phyloP scores from a whole-genome alignment of 495 filamentous ascomycete species.

The Cetradonia linearis region DNA sequence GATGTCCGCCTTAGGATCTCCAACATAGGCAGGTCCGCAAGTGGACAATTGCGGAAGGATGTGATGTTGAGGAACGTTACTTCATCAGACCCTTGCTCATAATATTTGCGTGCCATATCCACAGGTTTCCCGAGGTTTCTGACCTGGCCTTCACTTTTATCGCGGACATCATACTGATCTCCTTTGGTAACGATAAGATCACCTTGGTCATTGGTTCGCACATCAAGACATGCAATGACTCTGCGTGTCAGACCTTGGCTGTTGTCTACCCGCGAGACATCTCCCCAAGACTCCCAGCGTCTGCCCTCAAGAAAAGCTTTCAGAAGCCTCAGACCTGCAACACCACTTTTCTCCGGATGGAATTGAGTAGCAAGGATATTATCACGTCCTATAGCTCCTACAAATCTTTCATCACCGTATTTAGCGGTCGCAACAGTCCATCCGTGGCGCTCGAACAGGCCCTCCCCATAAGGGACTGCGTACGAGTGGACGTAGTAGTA shows the following conservation, averaged over 20 bases:
- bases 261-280: constrained; percentile 17
- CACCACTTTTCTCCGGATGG: constrained; percentile 93
- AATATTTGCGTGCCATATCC: constrained; percentile 86
- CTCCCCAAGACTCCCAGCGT: constrained; percentile 33
- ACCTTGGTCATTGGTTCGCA: constrained; percentile 89
- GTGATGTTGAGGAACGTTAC: constrained; percentile 98
- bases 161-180: constrained; percentile 99
- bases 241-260: constrained; percentile 69
- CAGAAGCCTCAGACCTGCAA: constrained; percentile 72
- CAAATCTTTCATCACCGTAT: constrained; percentile 84
- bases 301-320: constrained; percentile 73
- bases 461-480: constrained; percentile 64
- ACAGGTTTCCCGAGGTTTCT: constrained; percentile 94
- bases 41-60: constrained; percentile 85
- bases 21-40: constrained; percentile 89
- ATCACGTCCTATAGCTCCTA: constrained; percentile 75
- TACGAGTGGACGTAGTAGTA: constrained; percentile 99
- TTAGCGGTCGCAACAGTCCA: constrained; percentile 82
- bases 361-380: constrained; percentile 91
- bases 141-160: constrained; percentile 72
- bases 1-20: constrained; percentile 80
- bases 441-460: constrained; percentile 61
- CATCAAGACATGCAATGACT: constrained; percentile 92
- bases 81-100: constrained; percentile 93
- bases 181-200: constrained; percentile 97